Base-by-base conservation (phyloP, 306 rosid species). In the Dryas octopetala region DNA sequence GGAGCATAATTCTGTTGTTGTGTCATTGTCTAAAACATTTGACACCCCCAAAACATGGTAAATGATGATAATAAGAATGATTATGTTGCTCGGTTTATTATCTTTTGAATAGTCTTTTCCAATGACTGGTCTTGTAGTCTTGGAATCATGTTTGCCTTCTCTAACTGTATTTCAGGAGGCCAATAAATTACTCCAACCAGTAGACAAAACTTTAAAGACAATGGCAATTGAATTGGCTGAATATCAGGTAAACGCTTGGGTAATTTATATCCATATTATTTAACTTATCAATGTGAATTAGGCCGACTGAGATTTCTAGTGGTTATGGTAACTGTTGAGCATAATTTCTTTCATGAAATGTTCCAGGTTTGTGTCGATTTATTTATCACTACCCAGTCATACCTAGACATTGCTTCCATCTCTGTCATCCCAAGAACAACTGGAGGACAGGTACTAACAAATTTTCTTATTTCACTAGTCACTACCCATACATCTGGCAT, bases 201-300 rank as follows among this genome's bases (percentile, higher is more conserved):
- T 84, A 52, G 99, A 95, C 78, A 92, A 90, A 89, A 77, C 88
- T 74, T 89, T 90, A 86, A 90, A 85, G 91, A 87, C 89, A 51
- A 82, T 95, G 86, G 97, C 99, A 43, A 88, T 89, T 76, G 99
- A 95, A 81, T 89, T 92, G 75, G 97, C 99, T 17, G 97, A 95
- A 83, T 92, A 84, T 80, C 99, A 95, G 97, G 99, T 91, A 62
- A 71, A 46, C 50, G 46, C 19, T 52, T 45, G 26, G 16, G 44
- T 58, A 49, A 66, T 79, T 72, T 84, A 72, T 81, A 62, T 52
- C 51, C 70, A 40, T n/a, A 57, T 66, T n/a, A 72, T 17, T 73
- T 60, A 73, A 65, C 28, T 66, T 48, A 71, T 78, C 48, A 43
- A 57, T 28, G 38, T 46, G 44, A 4, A 54, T 55, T 65, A 52